Conservation (phyloP, 2,329 filamentous ascomycete genomes). For the Diplodia intermedia region DNA sequence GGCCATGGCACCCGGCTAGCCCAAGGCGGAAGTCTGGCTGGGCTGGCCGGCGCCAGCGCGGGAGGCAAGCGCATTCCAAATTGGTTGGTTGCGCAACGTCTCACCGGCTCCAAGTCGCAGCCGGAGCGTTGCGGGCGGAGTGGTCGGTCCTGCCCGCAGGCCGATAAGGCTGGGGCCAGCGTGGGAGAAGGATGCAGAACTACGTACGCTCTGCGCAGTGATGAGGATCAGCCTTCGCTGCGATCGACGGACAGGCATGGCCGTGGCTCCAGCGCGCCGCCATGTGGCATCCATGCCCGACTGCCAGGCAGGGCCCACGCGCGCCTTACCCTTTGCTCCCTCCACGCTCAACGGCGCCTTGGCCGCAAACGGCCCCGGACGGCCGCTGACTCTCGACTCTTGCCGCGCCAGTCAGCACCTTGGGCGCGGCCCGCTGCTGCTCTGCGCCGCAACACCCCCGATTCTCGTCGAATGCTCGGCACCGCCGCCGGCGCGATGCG, state of each 20-base stretch:
- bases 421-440: conserved; percentile 10
- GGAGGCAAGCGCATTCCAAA: not conserved
- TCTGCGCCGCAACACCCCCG: too few relatives aligned
- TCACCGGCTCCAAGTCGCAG: conserved; percentile 6
- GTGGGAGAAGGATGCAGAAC: conserved; percentile 2
- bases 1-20: not conserved
- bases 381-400: not conserved
- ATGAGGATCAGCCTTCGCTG: conserved; percentile 28
- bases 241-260: conserved; percentile 5
- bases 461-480: not conserved
- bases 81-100: conserved; percentile 21
- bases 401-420: not conserved
- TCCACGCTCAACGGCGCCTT: not conserved
- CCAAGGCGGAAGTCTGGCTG: not conserved
- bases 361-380: not conserved
- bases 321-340: conserved; percentile 8
- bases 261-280: conserved; percentile 9
- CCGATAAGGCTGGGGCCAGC: not conserved
- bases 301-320: conserved; percentile 10
- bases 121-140: conserved; percentile 2
- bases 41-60: not conserved
- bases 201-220: not conserved
- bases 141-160: not conserved
- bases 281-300: conserved; percentile 30
- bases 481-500: not conserved